Evolutionary conservation across 2,329 filamentous ascomycete species (phyloP), one percentile per base, ranked within the genome.

Genomic region (Aspergillus melleus): DNA sequence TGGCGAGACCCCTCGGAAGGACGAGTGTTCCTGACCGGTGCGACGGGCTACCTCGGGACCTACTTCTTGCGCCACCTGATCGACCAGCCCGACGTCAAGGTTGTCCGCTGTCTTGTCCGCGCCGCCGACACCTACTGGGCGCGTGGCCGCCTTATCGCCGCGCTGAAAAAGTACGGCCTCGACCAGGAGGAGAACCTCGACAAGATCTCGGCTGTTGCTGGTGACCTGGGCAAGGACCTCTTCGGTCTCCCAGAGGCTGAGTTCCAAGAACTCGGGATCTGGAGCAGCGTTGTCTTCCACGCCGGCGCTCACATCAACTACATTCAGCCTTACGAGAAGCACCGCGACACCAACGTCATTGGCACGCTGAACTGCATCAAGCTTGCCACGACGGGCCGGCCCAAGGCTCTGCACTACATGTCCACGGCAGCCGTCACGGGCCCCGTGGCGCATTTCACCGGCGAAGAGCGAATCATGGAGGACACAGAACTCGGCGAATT

Each of bases 231-330:
- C 6, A 30, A 54, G 39, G 52, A 44, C 16, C 8, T 30, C 12
- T 30, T 54, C 4, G 52, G 52, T 9, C 22, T 54, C 6, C 19
- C 22, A 11, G 14, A 30, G 4, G 9, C 24, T 5, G 52, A 26
- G 5, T 54, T 54, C 16, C n/a, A 47, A 6, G 22, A 47, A 2
- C 16, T 47, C 3, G 52, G 32, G 0, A 16, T 29, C 22, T 32
- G 52, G 52, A 47, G n/a, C 12, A 46, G 36, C 52, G 39, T 32
- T 3, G 30, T 54, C 39, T 54, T 54, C 19, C 52, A 54, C 24
- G 5, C 26, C 14, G 52, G 36, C 4, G 52, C 52, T 1, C 52
- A 47, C 26, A 42, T 54, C 14, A 54, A 54, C 52, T 54, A 54
- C 52, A 26, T 30, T 9, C 52, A 54, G 9, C 52, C 52, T 4